A percentile compares a stretch with the other conserved stretches of the same genome.
phyloP scores from a whole-genome alignment of 495 filamentous ascomycete species.

The Astrocystis sublimbata region DNA sequence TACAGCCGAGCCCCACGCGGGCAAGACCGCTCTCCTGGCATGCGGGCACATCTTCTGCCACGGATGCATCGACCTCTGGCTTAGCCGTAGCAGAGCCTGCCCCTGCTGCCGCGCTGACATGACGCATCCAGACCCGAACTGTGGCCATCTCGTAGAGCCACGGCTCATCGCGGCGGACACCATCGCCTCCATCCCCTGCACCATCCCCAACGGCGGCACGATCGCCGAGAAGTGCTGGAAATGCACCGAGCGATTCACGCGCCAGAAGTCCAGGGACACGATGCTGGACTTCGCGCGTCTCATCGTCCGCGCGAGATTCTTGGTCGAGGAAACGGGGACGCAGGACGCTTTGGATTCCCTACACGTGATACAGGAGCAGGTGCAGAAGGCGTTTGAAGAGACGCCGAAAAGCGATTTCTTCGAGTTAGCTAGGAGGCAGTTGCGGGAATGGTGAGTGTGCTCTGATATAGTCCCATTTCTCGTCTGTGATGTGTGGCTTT shows the following conservation, averaged over 20 bases:
- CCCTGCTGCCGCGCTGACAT: conserved; percentile 25
- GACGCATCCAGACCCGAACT: neutral
- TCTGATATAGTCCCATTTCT: too few relatives aligned
- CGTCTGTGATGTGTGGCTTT: neutral
- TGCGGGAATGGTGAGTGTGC: conserved; percentile 15
- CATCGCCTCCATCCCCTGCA: conserved; percentile 21
- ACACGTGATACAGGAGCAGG: too few relatives aligned
- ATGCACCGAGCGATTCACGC: conserved; percentile 1
- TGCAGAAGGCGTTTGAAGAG: too few relatives aligned
- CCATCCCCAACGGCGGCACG: conserved; percentile 13
- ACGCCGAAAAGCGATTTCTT: conserved; percentile 10
- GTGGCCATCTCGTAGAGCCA: conserved; percentile 19
- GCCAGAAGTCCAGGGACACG: neutral
- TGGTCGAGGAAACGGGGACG: too few relatives aligned
- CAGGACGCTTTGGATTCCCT: too few relatives aligned
- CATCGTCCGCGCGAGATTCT: too few relatives aligned
- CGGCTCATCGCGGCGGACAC: conserved; percentile 15
- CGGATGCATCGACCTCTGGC: conserved; percentile 12
- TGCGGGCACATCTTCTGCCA: conserved; percentile 29
- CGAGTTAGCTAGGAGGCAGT: neutral
- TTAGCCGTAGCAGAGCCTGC: conserved; percentile 3
- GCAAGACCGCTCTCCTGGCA: conserved; percentile 13
- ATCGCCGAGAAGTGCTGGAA: conserved; percentile 5
- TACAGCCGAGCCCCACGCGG: neutral
- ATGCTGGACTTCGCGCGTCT: too few relatives aligned